Evolutionary conservation across 2,329 filamentous ascomycete species (phyloP), one percentile per base, ranked within the genome.

Genomic region (Blastomyces silverae): DNA sequence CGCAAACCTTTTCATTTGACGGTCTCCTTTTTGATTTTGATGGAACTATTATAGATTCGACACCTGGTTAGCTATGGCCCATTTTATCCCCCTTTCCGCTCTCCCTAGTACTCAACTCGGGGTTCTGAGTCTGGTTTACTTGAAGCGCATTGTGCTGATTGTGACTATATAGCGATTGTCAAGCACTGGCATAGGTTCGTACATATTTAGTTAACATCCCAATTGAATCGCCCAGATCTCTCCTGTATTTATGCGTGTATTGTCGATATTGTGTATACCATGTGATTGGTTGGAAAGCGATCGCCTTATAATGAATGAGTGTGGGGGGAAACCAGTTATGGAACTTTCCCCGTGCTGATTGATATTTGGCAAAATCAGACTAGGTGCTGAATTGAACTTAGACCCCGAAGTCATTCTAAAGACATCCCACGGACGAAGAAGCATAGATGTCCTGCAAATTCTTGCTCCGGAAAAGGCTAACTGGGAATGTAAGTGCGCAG

Each of bases 371-470:
- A 15, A 44, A 58, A 58, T 55, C 58, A 81, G 79, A 67, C 73
- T 80, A 64, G 92, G 89, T 61, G 83, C 84, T 11, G 90, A 96
- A 74, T 88, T 97, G 71, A 90, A 90, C 31, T 88, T 97, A 28
- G 86, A 91, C 69, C 90, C 91, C n/a, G 83, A 88, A 59, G 85
- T 89, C 57, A 97, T 99, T 71, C 84, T 97, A 34, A 84, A 91
- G 71, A 96, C 91, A 11, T 96, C 92, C 5, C 94, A 99, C 77
- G 94, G 94, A 67, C 86, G 93, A 66, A 83, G 94, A 65, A 91
- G 87, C 69, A 96, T 97, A 72, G 94, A 99, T 71, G 87, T 89
- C 2, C 82, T 99, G 65, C 85, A 85, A 74, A 80, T 92, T 37
- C 85, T 96, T 65, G 88, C 90, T 67, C 89, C 91, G 20, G 87